Evolutionary conservation across 2,329 filamentous ascomycete genomes (phyloP).

Genomic region (Zymoseptoria pseudotritici): DNA sequence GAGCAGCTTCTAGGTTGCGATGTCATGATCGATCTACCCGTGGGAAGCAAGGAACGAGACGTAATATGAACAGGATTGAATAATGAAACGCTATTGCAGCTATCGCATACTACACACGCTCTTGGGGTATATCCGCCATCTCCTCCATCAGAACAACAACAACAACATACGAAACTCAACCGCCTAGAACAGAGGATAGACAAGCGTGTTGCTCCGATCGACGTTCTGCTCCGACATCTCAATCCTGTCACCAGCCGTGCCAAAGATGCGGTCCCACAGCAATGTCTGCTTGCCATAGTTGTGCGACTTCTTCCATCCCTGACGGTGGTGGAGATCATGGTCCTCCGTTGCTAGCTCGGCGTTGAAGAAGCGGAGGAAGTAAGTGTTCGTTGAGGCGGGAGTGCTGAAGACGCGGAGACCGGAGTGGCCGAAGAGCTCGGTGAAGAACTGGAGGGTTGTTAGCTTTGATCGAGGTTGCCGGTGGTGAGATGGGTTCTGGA

Average conservation of each 20-base stretch:
- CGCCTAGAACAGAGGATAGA: not conserved
- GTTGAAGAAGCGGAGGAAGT: constrained; percentile 29
- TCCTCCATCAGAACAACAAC: not conserved
- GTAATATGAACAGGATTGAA: not conserved
- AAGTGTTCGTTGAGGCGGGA: constrained; percentile 31
- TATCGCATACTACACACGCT: not conserved
- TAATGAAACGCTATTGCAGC: not conserved
- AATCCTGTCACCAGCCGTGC: constrained; percentile 28
- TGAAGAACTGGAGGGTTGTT: constrained; percentile 24
- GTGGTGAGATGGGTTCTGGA: not conserved
- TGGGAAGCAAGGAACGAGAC: not conserved
- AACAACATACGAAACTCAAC: not conserved
- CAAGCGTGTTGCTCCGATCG: constrained; percentile 6
- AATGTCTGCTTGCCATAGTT: constrained; percentile 38
- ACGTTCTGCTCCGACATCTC: constrained; percentile 23
- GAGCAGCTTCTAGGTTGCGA: no score
- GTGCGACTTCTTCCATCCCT: constrained; percentile 32
- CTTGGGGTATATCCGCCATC: not conserved
- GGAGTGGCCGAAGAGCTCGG: constrained; percentile 35
- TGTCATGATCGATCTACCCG: not conserved
- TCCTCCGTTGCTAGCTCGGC: constrained; percentile 38
- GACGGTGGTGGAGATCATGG: constrained; percentile 35
- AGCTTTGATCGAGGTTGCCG: not conserved
- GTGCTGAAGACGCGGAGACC: constrained; percentile 33
- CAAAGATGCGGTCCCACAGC: constrained; percentile 34